phyloP scores from a whole-genome alignment of 257 asterid species.

The Plectranthus barbatus region DNA sequence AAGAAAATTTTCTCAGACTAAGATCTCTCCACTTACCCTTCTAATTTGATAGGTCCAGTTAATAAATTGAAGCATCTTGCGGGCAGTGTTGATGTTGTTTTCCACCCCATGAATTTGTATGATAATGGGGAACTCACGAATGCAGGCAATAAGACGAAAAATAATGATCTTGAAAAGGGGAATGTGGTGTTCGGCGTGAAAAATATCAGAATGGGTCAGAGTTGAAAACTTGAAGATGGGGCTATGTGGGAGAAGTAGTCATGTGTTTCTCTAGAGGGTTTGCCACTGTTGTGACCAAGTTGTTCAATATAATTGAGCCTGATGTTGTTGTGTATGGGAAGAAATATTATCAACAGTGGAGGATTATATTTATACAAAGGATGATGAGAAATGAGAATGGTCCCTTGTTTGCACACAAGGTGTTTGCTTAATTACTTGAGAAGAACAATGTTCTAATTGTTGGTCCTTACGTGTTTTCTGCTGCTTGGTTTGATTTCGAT shows the following conservation, averaged over 20 bases:
- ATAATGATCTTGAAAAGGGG: conserved; percentile 7
- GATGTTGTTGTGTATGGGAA: conserved; percentile 89
- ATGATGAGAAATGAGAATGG: conserved; percentile 69
- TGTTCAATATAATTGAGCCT: conserved; percentile 86
- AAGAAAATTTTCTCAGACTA: conserved; percentile 79
- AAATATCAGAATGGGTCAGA: conserved; percentile 50
- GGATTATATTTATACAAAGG: conserved; percentile 58
- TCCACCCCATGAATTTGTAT: conserved; percentile 65
- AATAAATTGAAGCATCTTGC: conserved; percentile 41
- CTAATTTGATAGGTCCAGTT: conserved; percentile 70
- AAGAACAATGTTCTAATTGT: too few relatives aligned
- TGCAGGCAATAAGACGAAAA: neutral
- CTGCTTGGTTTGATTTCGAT: too few relatives aligned
- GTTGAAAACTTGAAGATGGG: conserved; percentile 72
- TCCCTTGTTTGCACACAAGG: too few relatives aligned
- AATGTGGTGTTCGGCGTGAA: conserved; percentile 59
- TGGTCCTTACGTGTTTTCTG: too few relatives aligned
- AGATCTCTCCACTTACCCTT: conserved; percentile 92
- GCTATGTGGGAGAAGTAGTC: conserved; percentile 85
- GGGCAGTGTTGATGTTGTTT: conserved; percentile 75
- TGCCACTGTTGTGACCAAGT: conserved; percentile 76
- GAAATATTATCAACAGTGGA: conserved; percentile 97
- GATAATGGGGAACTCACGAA: conserved; percentile 36
- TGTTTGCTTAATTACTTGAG: too few relatives aligned
- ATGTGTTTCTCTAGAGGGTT: conserved; percentile 89